Conservation (phyloP, 257 asterid genomes). For the Gentiana straminea region DNA sequence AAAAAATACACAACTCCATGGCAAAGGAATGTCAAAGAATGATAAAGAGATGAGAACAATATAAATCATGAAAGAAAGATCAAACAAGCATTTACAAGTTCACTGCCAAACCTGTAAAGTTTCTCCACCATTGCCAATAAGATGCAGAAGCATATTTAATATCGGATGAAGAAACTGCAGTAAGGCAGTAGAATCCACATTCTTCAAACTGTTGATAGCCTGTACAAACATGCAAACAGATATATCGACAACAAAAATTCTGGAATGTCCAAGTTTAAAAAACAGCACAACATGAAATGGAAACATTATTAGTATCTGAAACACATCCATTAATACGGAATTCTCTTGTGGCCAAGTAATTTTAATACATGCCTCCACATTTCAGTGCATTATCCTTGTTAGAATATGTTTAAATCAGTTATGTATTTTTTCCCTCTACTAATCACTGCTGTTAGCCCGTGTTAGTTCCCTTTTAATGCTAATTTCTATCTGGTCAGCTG, state of each 20-base stretch:
- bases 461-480: no score
- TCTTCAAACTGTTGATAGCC: slow-evolving; percentile 99
- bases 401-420: background rate
- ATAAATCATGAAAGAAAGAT: background rate
- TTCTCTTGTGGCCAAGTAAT: no score
- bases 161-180: slow-evolving; percentile 98
- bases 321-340: no score
- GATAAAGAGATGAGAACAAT: slow-evolving; percentile 2
- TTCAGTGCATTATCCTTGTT: no score
- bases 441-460: no score
- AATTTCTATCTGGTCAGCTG: no score
- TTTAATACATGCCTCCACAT: no score
- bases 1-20: slow-evolving; percentile 1
- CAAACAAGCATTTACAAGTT: slow-evolving; percentile 2
- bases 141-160: slow-evolving; percentile 98
- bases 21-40: slow-evolving; percentile 4
- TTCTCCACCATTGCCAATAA: slow-evolving; percentile 98
- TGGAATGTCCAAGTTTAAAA: background rate
- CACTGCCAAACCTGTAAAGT: slow-evolving; percentile 67
- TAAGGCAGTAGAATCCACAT: slow-evolving; percentile 95
- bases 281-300: background rate
- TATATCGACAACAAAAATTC: background rate
- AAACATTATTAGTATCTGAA: no score
- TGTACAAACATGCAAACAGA: slow-evolving; percentile 27
- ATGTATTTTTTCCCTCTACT: no score